Percentiles rank a stretch among this genome's conserved stretches.
phyloP scores from a whole-genome alignment of 2,329 filamentous ascomycete species.

The Juglanconis oblonga region DNA sequence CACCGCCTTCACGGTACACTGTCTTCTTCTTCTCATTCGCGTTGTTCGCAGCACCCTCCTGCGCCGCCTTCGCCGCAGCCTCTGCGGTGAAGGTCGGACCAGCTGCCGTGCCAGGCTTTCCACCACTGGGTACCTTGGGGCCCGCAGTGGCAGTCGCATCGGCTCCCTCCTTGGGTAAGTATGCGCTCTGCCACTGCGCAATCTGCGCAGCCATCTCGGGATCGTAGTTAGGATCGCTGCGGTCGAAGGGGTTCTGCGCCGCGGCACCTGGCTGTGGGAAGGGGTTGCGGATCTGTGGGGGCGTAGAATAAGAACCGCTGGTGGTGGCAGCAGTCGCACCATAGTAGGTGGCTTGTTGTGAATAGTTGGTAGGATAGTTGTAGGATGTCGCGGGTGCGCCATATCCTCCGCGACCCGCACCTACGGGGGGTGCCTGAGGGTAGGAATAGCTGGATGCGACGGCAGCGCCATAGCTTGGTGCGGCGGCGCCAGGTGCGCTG shows the following conservation, averaged over 20 bases:
- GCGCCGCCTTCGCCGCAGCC: conserved; percentile 34
- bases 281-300: conserved; percentile 75
- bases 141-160: conserved; percentile 24
- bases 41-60: conserved; percentile 42
- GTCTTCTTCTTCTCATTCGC: conserved; percentile 72
- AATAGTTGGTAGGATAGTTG: conserved; percentile 25
- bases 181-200: conserved; percentile 92
- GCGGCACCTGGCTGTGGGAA: conserved; percentile 62
- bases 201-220: conserved; percentile 88
- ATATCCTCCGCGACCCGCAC: conserved; percentile 27
- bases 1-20: conserved; percentile 82
- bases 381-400: conserved; percentile 23
- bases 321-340: conserved; percentile 31
- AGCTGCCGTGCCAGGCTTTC: conserved; percentile 26
- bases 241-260: conserved; percentile 22
- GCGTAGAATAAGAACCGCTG: conserved; percentile 41
- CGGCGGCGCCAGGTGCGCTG: conserved; percentile 31
- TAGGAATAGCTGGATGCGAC: conserved; percentile 26
- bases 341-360: conserved; percentile 39
- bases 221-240: conserved; percentile 50
- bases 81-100: conserved; percentile 29
- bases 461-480: conserved; percentile 42
- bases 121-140: conserved; percentile 23
- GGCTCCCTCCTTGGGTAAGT: conserved; percentile 61
- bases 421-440: conserved; percentile 33